phyloP scores from a whole-genome alignment of 1,284 basidiomycete genomes.

The Sanghuangporus sanghuang region DNA sequence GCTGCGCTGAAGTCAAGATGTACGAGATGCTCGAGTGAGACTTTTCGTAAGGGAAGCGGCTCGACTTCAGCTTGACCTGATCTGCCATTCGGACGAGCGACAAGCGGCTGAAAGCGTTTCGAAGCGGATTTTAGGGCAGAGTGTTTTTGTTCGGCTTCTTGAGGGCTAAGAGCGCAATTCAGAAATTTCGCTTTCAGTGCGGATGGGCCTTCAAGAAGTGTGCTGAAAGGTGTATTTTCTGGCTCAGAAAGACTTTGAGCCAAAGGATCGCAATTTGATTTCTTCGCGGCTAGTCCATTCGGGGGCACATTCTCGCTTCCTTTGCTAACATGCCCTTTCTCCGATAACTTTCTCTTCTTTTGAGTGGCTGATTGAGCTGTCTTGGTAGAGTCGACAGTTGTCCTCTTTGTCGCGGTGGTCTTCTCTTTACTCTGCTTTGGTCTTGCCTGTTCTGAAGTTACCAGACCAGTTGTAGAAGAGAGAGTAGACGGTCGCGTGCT shows the following conservation, averaged over 20 bases:
- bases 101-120: conserved; percentile 4
- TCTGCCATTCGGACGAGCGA: neutral
- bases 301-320: neutral
- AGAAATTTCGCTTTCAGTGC: too few species aligned
- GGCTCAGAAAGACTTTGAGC: neutral
- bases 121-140: neutral
- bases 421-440: neutral
- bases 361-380: neutral
- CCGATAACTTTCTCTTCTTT: neutral
- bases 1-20: conserved; percentile 32
- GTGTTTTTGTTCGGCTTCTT: too few species aligned
- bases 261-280: neutral
- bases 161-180: too few species aligned
- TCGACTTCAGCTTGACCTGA: neutral
- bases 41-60: neutral
- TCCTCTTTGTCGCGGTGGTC: neutral
- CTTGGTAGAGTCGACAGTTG: neutral
- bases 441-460: neutral
- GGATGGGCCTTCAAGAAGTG: too few species aligned
- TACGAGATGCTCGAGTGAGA: neutral
- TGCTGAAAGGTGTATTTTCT: too few species aligned
- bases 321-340: neutral
- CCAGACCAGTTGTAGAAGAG: neutral
- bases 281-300: neutral
- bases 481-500: neutral